Base-by-base conservation (phyloP, 2,329 filamentous ascomycete genomes). In the Dendryphion nanum region DNA sequence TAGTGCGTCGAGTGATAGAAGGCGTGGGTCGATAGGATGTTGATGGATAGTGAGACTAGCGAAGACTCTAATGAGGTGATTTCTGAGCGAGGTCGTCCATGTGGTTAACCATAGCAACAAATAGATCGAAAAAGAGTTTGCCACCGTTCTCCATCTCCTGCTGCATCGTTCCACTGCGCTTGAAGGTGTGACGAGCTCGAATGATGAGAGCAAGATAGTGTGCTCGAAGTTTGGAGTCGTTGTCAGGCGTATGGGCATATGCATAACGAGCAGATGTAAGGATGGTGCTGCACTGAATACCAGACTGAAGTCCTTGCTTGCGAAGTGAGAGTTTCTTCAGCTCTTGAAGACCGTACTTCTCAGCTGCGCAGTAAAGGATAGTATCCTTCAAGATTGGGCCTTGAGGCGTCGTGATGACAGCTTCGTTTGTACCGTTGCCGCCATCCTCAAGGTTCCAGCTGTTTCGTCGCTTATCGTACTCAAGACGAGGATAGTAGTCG, bases 201-300 rank as follows among this genome's bases (percentile, higher is more conserved):
- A 95, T 94, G 68, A 95, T 95, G 59, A 95, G 81, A 14, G 90
- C 89, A 24, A 95, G 81, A 55, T 95, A 96, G 67, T 95, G 89
- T 17, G 89, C 89, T 42, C 90, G 79, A 37, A 95, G 76, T 67
- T 90, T 90, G n/a, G 86, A 91, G 72, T 95, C 90, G 16, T 76
- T 86, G 61, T 95, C 88, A 3, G 89, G 88, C 0, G 90, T 96
- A 68, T 95, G 81, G 55, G 81, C 81, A 63, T 96, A 95, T 15
- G 89, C 89, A 57, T 86, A 95, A 35, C 89, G 82, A n/a, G 90
- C 90, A 32, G 86, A 93, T 1, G 85, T 75, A 16, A 95, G 73
- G 57, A 95, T 95, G 43, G 86, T 94, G 68, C 81, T 83, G 69
- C 85, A 89, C 55, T 89, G 83, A 38, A 94, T 87, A 36, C 86